Evolutionary conservation across 371 early-diverging fungal genomes (phyloP).

Genomic region (Mucor indicus): DNA sequence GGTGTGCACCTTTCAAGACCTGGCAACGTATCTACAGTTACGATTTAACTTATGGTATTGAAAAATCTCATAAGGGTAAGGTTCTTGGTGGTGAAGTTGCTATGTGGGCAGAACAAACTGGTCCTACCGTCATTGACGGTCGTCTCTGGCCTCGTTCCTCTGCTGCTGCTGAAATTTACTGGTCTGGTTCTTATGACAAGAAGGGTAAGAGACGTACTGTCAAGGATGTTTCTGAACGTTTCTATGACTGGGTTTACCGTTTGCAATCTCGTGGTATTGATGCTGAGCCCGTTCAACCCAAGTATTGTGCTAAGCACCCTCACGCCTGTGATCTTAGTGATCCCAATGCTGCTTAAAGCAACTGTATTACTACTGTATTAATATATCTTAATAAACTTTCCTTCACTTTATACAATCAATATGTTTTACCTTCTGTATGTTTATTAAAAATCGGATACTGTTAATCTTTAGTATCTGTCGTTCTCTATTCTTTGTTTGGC

Average conservation of each 20-base stretch:
- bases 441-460: no score
- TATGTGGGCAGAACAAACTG: slow-evolving; percentile 70
- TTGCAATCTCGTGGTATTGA: slow-evolving; percentile 64
- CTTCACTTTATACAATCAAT: no score
- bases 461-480: no score
- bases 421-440: no score
- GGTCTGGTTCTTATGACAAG: slow-evolving; percentile 62
- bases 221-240: slow-evolving; percentile 27
- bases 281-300: slow-evolving; percentile 70
- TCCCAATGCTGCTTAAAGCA: not conserved
- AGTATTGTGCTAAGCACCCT: slow-evolving; percentile 72
- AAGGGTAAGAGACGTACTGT: slow-evolving; percentile 40
- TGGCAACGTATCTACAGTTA: slow-evolving; percentile 34
- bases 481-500: no score
- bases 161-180: slow-evolving; percentile 66
- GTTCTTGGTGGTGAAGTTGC: slow-evolving; percentile 42
- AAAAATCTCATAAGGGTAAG: slow-evolving; percentile 28
- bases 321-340: slow-evolving; percentile 52
- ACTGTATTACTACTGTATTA: no score
- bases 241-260: slow-evolving; percentile 49
- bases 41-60: slow-evolving; percentile 54
- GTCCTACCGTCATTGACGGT: slow-evolving; percentile 52
- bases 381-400: no score
- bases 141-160: slow-evolving; percentile 69
- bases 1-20: slow-evolving; percentile 63